These are phyloP conservation scores for Boechera retrofracta DNA, from an alignment of 345 rosid genomes.

Conservation along the genomic window DNA sequence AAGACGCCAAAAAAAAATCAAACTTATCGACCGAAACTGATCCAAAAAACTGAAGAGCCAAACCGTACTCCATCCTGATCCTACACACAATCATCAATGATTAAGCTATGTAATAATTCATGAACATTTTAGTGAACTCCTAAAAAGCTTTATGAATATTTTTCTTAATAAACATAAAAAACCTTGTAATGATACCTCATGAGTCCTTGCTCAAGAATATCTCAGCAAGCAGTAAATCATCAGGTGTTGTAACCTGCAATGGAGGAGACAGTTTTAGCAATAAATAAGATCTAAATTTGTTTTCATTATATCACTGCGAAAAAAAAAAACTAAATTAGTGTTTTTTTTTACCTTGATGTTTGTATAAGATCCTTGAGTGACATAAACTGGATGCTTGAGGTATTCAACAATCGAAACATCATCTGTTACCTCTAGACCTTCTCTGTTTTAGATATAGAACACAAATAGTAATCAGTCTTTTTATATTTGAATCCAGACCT, in stretches of 20 bases:
- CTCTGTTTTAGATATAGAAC: constrained; percentile 51
- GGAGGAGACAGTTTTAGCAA: background rate
- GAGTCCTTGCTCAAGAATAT: constrained; percentile 61
- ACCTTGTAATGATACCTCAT: constrained; percentile 20
- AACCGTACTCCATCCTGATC: background rate
- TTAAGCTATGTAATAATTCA: background rate
- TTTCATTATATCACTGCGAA: too few species aligned
- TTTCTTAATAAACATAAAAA: background rate
- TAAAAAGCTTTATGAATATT: background rate
- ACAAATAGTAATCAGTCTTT: constrained; percentile 2
- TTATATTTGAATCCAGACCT: background rate
- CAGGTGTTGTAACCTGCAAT: constrained; percentile 87
- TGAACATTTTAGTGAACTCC: background rate
- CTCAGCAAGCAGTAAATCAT: constrained; percentile 88
- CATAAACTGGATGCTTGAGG: constrained; percentile 85
- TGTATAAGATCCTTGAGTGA: constrained; percentile 92
- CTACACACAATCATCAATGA: too few species aligned
- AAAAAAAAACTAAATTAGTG: background rate
- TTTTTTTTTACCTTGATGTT: constrained; percentile 73
- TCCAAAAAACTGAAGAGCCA: background rate
- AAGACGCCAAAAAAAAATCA: too few species aligned
- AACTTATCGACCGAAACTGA: background rate
- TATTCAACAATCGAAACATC: constrained; percentile 94
- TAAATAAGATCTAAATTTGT: background rate
- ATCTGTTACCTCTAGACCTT: constrained; percentile 89